These are phyloP conservation scores for Maudiozyma saulgeensis DNA, from an alignment of 805 yeast species.

Conservation along the genomic window DNA sequence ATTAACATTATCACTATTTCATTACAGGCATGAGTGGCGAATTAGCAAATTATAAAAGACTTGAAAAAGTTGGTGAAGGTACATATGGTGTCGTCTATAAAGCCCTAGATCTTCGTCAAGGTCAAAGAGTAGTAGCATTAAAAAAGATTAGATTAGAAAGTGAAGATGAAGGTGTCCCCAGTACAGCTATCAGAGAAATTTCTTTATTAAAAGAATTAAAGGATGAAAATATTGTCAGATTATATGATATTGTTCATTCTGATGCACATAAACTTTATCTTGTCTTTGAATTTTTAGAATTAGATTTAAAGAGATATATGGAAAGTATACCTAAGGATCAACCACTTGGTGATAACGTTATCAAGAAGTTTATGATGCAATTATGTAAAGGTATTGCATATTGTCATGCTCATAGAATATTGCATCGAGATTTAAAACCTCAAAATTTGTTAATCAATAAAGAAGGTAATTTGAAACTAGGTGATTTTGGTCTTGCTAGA, in stretches of 20 bases:
- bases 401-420: constrained; percentile 56
- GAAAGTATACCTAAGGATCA: constrained; percentile 79
- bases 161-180: constrained; percentile 93
- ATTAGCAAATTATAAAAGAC: constrained; percentile 80
- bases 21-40: constrained; percentile 53
- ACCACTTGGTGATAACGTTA: constrained; percentile 75
- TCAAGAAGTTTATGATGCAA: constrained; percentile 91
- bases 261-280: constrained; percentile 83
- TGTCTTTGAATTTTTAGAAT: constrained; percentile 89
- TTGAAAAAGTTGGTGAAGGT: constrained; percentile 97
- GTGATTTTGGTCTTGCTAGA: constrained; percentile 94
- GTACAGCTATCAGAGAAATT: constrained; percentile 94
- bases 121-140: constrained; percentile 82
- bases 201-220: constrained; percentile 90
- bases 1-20: too few species aligned
- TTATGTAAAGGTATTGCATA: constrained; percentile 71
- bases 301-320: constrained; percentile 91
- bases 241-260: constrained; percentile 93
- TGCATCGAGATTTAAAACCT: constrained; percentile 81
- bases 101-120: constrained; percentile 72
- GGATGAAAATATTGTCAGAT: constrained; percentile 84
- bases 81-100: constrained; percentile 98
- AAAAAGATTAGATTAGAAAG: constrained; percentile 91
- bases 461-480: constrained; percentile 87
- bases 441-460: constrained; percentile 82